phyloP scores from a whole-genome alignment of 2,329 filamentous ascomycete species.

The Xylariaceae sp. region DNA sequence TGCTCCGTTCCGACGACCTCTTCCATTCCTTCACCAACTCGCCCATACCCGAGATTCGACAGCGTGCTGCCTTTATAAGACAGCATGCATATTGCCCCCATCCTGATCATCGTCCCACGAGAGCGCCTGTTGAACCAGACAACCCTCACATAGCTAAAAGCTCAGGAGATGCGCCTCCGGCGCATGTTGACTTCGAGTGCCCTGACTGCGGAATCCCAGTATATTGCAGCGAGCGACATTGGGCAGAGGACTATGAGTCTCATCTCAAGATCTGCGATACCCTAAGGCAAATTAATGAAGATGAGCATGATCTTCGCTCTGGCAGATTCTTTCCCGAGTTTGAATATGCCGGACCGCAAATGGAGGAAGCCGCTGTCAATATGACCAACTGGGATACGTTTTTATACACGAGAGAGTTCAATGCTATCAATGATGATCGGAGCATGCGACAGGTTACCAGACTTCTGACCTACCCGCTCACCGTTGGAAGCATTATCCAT shows the following conservation, averaged over 20 bases:
- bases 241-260: slow-evolving; percentile 90
- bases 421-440: slow-evolving; percentile 84
- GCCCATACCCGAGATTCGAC: slow-evolving; percentile 80
- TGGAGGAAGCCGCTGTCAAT: slow-evolving; percentile 90
- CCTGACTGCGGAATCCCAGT: slow-evolving; percentile 93
- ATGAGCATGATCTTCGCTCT: slow-evolving; percentile 89
- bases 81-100: slow-evolving; percentile 93
- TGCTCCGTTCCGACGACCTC: slow-evolving; percentile 69
- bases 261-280: slow-evolving; percentile 92
- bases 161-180: slow-evolving; percentile 58
- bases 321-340: slow-evolving; percentile 93
- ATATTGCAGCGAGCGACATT: slow-evolving; percentile 91
- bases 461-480: slow-evolving; percentile 88
- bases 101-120: slow-evolving; percentile 73
- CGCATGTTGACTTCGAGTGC: slow-evolving; percentile 88
- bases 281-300: slow-evolving; percentile 89
- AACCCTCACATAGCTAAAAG: slow-evolving; percentile 54
- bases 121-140: slow-evolving; percentile 60
- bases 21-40: slow-evolving; percentile 91
- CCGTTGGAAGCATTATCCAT: slow-evolving; percentile 84
- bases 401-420: slow-evolving; percentile 85
- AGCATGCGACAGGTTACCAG: slow-evolving; percentile 89
- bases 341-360: slow-evolving; percentile 79
- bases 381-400: slow-evolving; percentile 99
- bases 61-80: slow-evolving; percentile 83